Evolutionary conservation across 352 stramenopile genomes (phyloP).

Genomic region (Phytophthora foliorum): DNA sequence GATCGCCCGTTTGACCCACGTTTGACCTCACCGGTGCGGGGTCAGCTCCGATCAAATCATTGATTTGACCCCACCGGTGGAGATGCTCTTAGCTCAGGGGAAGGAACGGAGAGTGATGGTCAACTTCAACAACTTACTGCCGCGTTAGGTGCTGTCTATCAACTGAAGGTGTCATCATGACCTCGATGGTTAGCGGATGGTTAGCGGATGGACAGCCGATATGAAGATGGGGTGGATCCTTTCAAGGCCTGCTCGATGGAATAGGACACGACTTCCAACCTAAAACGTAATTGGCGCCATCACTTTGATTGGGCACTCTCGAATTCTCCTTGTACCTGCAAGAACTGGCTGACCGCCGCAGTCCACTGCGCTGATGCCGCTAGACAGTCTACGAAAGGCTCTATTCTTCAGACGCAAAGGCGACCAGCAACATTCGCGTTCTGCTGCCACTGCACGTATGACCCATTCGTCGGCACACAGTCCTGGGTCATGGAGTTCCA

Average conservation of each 20-base stretch:
- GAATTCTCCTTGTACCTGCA: constrained; percentile 12
- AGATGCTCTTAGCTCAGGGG: too few species aligned
- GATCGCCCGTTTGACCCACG: too few species aligned
- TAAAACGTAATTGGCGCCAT: neutral
- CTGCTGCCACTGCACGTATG: constrained; percentile 4
- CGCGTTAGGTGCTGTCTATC: too few species aligned
- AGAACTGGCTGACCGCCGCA: neutral
- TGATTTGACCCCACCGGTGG: too few species aligned
- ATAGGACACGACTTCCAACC: neutral
- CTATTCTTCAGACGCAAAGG: constrained; percentile 25
- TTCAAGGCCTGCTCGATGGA: neutral
- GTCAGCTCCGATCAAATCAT: too few species aligned
- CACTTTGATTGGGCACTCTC: constrained; percentile 20
- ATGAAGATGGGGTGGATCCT: too few species aligned
- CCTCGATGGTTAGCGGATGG: too few species aligned
- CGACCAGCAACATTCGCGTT: neutral
- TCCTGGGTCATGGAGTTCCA: constrained; percentile 36
- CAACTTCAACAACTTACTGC: too few species aligned
- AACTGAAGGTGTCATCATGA: neutral
- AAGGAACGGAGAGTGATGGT: too few species aligned
- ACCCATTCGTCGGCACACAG: neutral
- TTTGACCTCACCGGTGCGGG: too few species aligned
- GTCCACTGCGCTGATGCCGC: constrained; percentile 20
- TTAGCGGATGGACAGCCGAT: neutral
- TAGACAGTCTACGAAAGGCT: constrained; percentile 25